Base-by-base conservation (phyloP, 1,284 basidiomycete species). In the Tilletia indica region DNA sequence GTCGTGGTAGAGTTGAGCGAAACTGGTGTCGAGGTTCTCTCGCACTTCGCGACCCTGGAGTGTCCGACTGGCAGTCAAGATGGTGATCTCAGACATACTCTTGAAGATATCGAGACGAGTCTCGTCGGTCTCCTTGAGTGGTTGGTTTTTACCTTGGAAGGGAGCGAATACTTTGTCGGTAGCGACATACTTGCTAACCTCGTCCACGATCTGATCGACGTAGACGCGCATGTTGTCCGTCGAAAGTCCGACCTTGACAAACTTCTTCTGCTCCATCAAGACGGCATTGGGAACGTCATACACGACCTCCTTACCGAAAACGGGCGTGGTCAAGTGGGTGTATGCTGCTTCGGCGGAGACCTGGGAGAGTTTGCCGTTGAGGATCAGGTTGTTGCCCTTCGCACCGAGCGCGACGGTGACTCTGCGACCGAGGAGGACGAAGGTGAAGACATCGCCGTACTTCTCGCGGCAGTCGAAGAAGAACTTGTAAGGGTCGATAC, bases 191-290 rank as follows among this genome's bases (percentile, higher is more conserved):
- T 76, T 73, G 2, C 49, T 69, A 1, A 80, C 78, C 74, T 82
- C 83, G 49, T 92, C 87, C 73, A 91, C 90, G 78, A 99, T 93
- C 89, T 97, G 91, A 69, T 90, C 90, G 48, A 97, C 91, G 82
- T 99, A 99, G 56, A 90, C 88, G 49, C 91, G 89, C 86, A 99
- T 91, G 84, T 97, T 96, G 45, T 99, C 96, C 25, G 89, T 90
- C 8, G 93, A 92, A 9, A 99, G 89, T 56, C 96, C 95, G 77
- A 94, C 91, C 87, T 86, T 86, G 75, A 87, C 87, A 78, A 99
- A 97, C 85, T 92, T 93, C 88, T 99, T 99, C 86, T 99, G 97
- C 84, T 99, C 95, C 96, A 99, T 99, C 84, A 99, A 91, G 68
- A 93, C 88, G 71, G 94, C 91, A 85, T 99, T 99, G 42, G 97